Base-by-base conservation (phyloP, 2,329 filamentous ascomycete genomes). In the Fusarium brevicatenulatum region DNA sequence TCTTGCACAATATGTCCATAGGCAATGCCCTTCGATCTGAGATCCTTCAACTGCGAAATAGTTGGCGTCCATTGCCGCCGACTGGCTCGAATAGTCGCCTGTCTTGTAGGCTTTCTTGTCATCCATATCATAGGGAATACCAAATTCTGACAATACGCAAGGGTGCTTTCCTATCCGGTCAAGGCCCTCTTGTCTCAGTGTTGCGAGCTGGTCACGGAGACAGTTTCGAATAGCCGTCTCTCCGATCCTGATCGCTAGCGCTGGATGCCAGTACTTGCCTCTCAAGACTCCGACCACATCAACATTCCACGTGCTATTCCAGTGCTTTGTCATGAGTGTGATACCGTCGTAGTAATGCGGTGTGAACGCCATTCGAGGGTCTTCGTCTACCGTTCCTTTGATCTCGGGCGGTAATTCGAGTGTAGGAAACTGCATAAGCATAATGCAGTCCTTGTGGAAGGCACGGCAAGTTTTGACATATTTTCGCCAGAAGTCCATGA, bases 121-220 rank as follows among this genome's bases (percentile, higher is more conserved):
- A 78, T 99, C 95, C 97, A 99, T 98, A 80, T 99, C 96, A 80
- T 97, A 99, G 0, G 96, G 96, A 66, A 99, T 98, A 12, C 96
- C 96, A 78, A 98, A 98, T 80, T 99, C 96, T 2, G 94, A 97
- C 81, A 98, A 90, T 9, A 99, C 83, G 76, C 95, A 94, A 0
- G 96, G 96, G 76, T 97, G 95, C 28, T 93, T 90, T 25, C 96
- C 96, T 86, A 95, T 94, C 66, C 94, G 91, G 62, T 97, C 92
- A n/a, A 92, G 83, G 1, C 95, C 97, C 82, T 99, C 96, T 73
- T 97, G 88, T 55, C 91, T 89, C 58, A 99, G 92, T 2, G 92
- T 92, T 10, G 90, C 90, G 40, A 99, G 88, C 79, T 99, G 96
- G 72, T 98, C 93, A 47, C 90, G 90, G 82, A 99, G 92, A 80